Conservation (phyloP, 2,329 filamentous ascomycete species). For the Zasmidium cellare region DNA sequence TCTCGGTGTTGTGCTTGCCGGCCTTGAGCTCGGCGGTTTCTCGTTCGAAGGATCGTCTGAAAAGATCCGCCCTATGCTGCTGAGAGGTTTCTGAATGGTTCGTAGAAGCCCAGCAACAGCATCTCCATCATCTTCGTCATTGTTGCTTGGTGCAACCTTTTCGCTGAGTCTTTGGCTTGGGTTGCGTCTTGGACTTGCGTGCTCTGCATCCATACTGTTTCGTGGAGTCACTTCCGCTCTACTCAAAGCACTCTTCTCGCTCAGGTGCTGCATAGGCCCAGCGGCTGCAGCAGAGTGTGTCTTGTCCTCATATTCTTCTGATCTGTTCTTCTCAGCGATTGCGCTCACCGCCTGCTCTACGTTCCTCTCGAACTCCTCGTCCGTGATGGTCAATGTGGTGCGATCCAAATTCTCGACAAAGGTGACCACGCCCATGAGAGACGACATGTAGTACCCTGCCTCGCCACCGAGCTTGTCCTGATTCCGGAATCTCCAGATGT, state of each 20-base stretch:
- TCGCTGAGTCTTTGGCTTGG: slow-evolving; percentile 48
- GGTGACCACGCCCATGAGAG: slow-evolving; percentile 89
- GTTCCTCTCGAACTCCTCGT: slow-evolving; percentile 92
- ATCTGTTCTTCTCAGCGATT: slow-evolving; percentile 85
- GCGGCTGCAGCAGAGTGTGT: slow-evolving; percentile 32
- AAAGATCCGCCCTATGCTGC: slow-evolving; percentile 92
- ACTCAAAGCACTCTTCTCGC: slow-evolving; percentile 52
- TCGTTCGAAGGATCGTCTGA: slow-evolving; percentile 61
- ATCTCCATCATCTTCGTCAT: slow-evolving; percentile 67
- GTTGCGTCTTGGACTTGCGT: slow-evolving; percentile 58
- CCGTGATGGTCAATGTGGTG: slow-evolving; percentile 86
- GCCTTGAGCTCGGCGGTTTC: slow-evolving; percentile 30
- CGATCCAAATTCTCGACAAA: slow-evolving; percentile 97
- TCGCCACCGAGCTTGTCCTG: slow-evolving; percentile 98
- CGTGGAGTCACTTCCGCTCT: slow-evolving; percentile 60
- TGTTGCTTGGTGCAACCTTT: slow-evolving; percentile 22
- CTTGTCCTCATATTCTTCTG: slow-evolving; percentile 49
- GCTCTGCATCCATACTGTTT: slow-evolving; percentile 61
- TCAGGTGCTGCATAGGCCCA: slow-evolving; percentile 40
- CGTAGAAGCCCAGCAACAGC: slow-evolving; percentile 82
- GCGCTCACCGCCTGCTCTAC: slow-evolving; percentile 96
- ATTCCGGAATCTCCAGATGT: slow-evolving; percentile 94
- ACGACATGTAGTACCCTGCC: slow-evolving; percentile 96
- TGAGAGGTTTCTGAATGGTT: slow-evolving; percentile 87
- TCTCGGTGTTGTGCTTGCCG: slow-evolving; percentile 49